Evolutionary conservation across 2,329 filamentous ascomycete species (phyloP).

Genomic region (Xylaria sp.): DNA sequence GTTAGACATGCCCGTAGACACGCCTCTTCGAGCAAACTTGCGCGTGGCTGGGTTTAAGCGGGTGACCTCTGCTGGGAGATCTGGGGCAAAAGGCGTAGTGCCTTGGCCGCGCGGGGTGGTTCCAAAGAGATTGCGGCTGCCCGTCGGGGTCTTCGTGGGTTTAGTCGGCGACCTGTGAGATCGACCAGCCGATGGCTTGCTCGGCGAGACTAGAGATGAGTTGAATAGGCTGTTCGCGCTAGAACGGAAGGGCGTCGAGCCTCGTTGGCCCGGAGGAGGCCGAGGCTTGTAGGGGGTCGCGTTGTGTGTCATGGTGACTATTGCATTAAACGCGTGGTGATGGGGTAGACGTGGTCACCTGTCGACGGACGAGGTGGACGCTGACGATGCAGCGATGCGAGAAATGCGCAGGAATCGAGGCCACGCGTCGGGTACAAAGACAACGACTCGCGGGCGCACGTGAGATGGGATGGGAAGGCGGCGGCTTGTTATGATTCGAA

Average conservation of each 20-base stretch:
- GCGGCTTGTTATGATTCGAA: conserved; percentile 2
- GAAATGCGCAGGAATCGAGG: conserved; percentile 1
- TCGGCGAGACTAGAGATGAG: conserved; percentile 33
- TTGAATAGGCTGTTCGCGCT: conserved; percentile 28
- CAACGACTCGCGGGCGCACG: background rate
- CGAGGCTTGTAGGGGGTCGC: conserved; percentile 29
- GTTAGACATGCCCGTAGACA: conserved; percentile 46
- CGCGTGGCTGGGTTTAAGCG: conserved; percentile 24
- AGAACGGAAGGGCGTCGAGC: conserved; percentile 30
- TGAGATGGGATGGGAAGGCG: background rate
- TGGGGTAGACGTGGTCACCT: background rate
- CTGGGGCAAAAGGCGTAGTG: conserved; percentile 28
- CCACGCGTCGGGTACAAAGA: conserved; percentile 10
- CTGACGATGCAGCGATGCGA: background rate
- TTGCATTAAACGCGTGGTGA: conserved; percentile 13
- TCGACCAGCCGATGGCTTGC: conserved; percentile 25
- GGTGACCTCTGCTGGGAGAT: conserved; percentile 26
- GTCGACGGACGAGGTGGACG: background rate
- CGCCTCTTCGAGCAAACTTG: conserved; percentile 36
- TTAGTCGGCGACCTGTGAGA: conserved; percentile 23
- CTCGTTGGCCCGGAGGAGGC: conserved; percentile 27
- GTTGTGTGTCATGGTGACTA: conserved; percentile 24
- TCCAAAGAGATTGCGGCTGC: conserved; percentile 30
- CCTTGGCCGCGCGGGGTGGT: conserved; percentile 28
- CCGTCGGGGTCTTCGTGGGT: conserved; percentile 16